These are phyloP conservation scores for Penicillium sp. DNA, from an alignment of 2,329 filamentous ascomycete species.

Conservation along the genomic window DNA sequence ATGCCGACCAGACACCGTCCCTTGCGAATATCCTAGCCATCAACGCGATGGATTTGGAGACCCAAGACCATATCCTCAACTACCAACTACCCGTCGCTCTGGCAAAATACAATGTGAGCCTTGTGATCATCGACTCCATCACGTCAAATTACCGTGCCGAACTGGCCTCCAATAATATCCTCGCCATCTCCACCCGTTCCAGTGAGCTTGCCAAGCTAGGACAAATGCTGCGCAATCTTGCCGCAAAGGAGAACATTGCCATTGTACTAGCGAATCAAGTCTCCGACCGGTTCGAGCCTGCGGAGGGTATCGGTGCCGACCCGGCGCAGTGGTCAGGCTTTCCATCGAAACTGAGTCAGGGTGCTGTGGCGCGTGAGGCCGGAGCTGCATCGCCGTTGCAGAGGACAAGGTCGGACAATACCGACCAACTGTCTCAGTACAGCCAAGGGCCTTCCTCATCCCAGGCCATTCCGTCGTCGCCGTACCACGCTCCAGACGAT, in stretches of 20 bases:
- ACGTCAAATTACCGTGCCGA: constrained; percentile 95
- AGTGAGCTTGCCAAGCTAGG: constrained; percentile 75
- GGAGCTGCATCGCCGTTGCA: constrained; percentile 25
- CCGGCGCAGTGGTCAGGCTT: constrained; percentile 7
- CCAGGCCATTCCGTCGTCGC: constrained; percentile 32
- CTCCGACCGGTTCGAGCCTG: constrained; percentile 73
- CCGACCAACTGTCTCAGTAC: constrained; percentile 17
- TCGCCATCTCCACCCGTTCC: constrained; percentile 70
- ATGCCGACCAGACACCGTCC: constrained; percentile 56
- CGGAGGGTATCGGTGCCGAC: constrained; percentile 14
- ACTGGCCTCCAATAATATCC: constrained; percentile 49
- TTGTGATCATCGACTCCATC: constrained; percentile 87
- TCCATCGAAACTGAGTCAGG: constrained; percentile 15
- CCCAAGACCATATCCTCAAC: constrained; percentile 90
- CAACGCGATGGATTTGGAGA: constrained; percentile 84
- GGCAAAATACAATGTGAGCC: constrained; percentile 71
- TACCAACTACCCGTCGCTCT: constrained; percentile 91
- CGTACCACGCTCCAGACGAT: constrained; percentile 31
- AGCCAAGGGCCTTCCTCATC: constrained; percentile 29
- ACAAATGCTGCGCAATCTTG: constrained; percentile 72
- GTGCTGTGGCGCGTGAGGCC: constrained; percentile 19
- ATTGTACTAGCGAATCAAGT: constrained; percentile 96
- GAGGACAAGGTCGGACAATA: constrained; percentile 13
- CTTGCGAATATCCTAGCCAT: constrained; percentile 78
- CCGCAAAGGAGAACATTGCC: constrained; percentile 72